Base-by-base conservation (phyloP, 2,329 filamentous ascomycete species). In the Samsoniella hepiali region DNA sequence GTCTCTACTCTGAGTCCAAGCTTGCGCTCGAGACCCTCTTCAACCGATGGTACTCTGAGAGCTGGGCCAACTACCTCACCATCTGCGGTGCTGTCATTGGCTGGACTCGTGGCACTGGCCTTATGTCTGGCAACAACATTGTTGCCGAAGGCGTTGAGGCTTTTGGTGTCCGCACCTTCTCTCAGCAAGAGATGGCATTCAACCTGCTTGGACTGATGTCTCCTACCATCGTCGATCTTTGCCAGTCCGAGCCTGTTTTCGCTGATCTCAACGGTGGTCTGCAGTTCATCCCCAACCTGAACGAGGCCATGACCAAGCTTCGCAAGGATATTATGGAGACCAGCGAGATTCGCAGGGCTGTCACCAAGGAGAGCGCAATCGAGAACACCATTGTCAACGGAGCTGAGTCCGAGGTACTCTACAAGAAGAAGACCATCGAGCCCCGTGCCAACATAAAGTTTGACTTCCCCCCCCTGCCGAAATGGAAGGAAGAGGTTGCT, bases 181-280 rank as follows among this genome's bases (percentile, higher is more conserved):
- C 94, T 10, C 95, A 98, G 79, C 93, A 97, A 76, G 95, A 99
- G 78, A 99, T 99, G 95, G 95, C 95, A 17, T 99, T 99, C 84
- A 99, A 99, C 79, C 79, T 99, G 68, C 86, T 99, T 51, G 94
- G 95, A 69, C 86, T 99, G 60, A 97, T 99, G 95, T 91, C 93
- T 1, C 93, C 95, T 44, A 85, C 89, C 34, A 91, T 99, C 71
- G 93, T 97, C 69, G 93, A 99, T 74, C 86, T 99, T 50, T 99
- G 95, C 83, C 95, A 99, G 80, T 83, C 86, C 51, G 92, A 98
- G 79, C 96, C 95, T 11, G 93, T 99, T 65, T 98, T 95, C 78
- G 95, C 95, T 67, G 95, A 99, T 78, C 83, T 99, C 59, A 99
- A 99, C 79, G 95, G 96, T 73, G 96, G 95, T 69, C 87, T 99